These are phyloP conservation scores for Colletotrichum sp. DNA, from an alignment of 2,329 filamentous ascomycete species.

Conservation along the genomic window DNA sequence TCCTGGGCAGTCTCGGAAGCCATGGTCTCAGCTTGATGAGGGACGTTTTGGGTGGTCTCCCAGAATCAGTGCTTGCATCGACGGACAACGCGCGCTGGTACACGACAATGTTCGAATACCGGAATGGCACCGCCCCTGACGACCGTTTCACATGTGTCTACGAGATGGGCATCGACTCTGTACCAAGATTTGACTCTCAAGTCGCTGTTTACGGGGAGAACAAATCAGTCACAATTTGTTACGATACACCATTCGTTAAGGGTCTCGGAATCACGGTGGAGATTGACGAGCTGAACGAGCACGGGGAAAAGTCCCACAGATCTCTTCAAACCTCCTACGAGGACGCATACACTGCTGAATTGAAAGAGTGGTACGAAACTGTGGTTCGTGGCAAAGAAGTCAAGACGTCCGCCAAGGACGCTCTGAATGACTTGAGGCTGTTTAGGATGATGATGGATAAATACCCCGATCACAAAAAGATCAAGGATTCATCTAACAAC, in stretches of 20 bases:
- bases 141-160: conserved; percentile 37
- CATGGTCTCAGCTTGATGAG: conserved; percentile 62
- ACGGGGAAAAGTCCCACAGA: conserved; percentile 37
- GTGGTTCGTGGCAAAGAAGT: conserved; percentile 23
- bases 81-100: neutral
- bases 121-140: neutral
- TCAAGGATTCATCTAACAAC: neutral
- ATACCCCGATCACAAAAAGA: neutral
- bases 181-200: conserved; percentile 52
- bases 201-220: conserved; percentile 49
- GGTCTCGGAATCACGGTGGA: conserved; percentile 47
- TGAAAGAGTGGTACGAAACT: conserved; percentile 25
- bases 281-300: conserved; percentile 34
- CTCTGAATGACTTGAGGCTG: conserved; percentile 26
- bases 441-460: conserved; percentile 26
- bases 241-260: conserved; percentile 55
- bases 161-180: conserved; percentile 53
- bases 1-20: conserved; percentile 53
- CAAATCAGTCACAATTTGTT: conserved; percentile 51
- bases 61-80: neutral
- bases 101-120: neutral
- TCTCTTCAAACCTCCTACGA: conserved; percentile 31
- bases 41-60: conserved; percentile 35
- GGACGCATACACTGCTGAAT: conserved; percentile 31
- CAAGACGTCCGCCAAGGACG: conserved; percentile 30